phyloP scores from a whole-genome alignment of 1,139 yeast species.

The Blastobotrys indianensis region DNA sequence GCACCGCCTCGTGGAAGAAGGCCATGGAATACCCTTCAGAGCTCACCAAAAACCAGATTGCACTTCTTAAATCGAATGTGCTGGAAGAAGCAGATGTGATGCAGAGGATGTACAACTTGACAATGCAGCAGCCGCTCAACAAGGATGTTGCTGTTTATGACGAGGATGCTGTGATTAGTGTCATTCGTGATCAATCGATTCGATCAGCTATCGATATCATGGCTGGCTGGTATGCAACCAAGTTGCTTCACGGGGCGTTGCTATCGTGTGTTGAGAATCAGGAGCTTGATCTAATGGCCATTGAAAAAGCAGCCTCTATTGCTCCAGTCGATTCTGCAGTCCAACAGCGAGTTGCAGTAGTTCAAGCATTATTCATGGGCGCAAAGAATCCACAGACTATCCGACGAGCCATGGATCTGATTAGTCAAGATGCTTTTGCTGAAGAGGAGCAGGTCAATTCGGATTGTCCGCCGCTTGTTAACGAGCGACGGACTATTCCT shows the following conservation, averaged over 20 bases:
- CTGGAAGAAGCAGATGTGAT: slow-evolving; percentile 21
- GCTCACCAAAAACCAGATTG: slow-evolving; percentile 2
- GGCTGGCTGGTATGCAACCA: slow-evolving; percentile 30
- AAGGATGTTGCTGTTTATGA: slow-evolving; percentile 16
- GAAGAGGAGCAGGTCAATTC: background rate
- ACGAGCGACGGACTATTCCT: slow-evolving; percentile 20
- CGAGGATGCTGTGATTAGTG: slow-evolving; percentile 25
- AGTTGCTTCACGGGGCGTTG: slow-evolving; percentile 25
- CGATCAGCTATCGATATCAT: slow-evolving; percentile 29
- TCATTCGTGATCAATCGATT: slow-evolving; percentile 25
- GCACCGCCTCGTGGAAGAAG: slow-evolving; percentile 10
- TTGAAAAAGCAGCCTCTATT: slow-evolving; percentile 24
- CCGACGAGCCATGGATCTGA: slow-evolving; percentile 20
- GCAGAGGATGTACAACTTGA: slow-evolving; percentile 25
- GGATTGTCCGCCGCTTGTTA: slow-evolving; percentile 18
- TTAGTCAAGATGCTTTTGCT: slow-evolving; percentile 16
- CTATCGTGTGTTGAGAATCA: slow-evolving; percentile 21
- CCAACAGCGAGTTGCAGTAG: slow-evolving; percentile 29
- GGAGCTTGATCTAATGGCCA: slow-evolving; percentile 17
- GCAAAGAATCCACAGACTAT: slow-evolving; percentile 23
- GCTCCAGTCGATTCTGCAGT: slow-evolving; percentile 30
- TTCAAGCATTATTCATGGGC: slow-evolving; percentile 30
- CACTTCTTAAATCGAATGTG: slow-evolving; percentile 15
- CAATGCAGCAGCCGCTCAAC: slow-evolving; percentile 18
- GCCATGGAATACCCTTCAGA: slow-evolving; percentile 7